phyloP scores from a whole-genome alignment of 345 rosid genomes.

The Aquilaria yunnanensis region DNA sequence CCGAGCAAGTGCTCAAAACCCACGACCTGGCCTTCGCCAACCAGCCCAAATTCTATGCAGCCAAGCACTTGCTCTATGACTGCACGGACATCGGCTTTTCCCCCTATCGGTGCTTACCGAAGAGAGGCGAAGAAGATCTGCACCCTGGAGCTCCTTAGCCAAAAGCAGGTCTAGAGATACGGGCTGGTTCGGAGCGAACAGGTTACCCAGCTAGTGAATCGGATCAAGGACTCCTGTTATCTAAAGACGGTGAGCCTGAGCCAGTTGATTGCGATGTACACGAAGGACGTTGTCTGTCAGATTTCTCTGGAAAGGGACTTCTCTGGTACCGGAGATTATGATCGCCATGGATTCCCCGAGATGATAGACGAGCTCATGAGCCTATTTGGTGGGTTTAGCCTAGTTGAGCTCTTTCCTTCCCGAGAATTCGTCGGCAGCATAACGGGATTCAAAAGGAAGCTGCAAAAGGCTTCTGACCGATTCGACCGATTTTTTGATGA shows the following conservation, averaged over 20 bases:
- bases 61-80: background rate
- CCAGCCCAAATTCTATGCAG: too few relatives aligned
- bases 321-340: background rate
- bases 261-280: background rate
- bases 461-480: background rate
- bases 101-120: conserved; percentile 25
- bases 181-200: conserved; percentile 13
- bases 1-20: too few relatives aligned
- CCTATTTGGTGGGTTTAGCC: background rate
- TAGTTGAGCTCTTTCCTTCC: conserved; percentile 12
- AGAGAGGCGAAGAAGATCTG: conserved; percentile 15
- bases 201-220: conserved; percentile 1
- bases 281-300: conserved; percentile 8
- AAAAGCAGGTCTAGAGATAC: conserved; percentile 14
- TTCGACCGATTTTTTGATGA: background rate
- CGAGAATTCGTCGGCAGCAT: background rate
- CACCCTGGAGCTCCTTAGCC: conserved; percentile 15
- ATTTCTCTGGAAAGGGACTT: conserved; percentile 17
- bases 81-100: conserved; percentile 3
- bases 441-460: background rate
- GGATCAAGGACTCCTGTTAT: background rate
- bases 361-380: background rate
- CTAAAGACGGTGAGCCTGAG: conserved; percentile 5
- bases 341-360: conserved; percentile 9
- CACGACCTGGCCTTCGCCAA: too few relatives aligned